Evolutionary conservation across 345 rosid species (phyloP).

Genomic region (Nasturtium officinale): DNA sequence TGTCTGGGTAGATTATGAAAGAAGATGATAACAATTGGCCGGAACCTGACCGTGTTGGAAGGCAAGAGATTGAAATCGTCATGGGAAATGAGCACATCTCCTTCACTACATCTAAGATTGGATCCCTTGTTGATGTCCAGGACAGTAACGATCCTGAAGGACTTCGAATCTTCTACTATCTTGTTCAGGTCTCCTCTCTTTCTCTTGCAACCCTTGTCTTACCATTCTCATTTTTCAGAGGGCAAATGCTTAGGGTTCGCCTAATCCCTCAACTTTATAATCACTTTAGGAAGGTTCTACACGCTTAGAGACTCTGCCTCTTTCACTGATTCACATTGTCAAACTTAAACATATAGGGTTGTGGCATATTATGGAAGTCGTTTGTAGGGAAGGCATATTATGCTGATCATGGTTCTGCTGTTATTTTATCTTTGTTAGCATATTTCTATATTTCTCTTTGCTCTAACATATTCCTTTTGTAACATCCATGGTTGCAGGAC

Average conservation of each 20-base stretch:
- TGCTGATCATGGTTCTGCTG: not conserved
- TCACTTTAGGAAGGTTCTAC: not conserved
- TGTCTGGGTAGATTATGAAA: slow-evolving; percentile 75
- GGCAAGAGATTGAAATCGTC: slow-evolving; percentile 97
- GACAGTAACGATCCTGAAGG: slow-evolving; percentile 98
- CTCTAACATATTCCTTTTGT: slow-evolving; percentile 15
- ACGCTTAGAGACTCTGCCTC: not conserved
- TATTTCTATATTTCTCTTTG: not conserved
- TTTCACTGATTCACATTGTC: not conserved
- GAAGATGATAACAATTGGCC: slow-evolving; percentile 99
- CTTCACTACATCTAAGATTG: slow-evolving; percentile 94
- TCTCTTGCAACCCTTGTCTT: not conserved
- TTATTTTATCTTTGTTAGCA: not conserved
- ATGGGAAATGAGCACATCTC: slow-evolving; percentile 98
- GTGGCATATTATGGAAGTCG: not conserved
- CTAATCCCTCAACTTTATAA: not conserved
- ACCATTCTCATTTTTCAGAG: slow-evolving; percentile 4
- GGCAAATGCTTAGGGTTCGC: slow-evolving; percentile 9
- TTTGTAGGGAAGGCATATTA: not conserved
- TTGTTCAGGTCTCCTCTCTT: slow-evolving; percentile 79
- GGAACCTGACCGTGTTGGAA: slow-evolving; percentile 93
- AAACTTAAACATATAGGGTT: not conserved
- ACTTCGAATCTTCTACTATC: slow-evolving; percentile 95
- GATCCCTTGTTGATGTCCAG: slow-evolving; percentile 96
- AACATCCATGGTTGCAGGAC: slow-evolving; percentile 68